phyloP scores from a whole-genome alignment of 192 early-diverging fungal genomes.

The Dimargaris verticillata region DNA sequence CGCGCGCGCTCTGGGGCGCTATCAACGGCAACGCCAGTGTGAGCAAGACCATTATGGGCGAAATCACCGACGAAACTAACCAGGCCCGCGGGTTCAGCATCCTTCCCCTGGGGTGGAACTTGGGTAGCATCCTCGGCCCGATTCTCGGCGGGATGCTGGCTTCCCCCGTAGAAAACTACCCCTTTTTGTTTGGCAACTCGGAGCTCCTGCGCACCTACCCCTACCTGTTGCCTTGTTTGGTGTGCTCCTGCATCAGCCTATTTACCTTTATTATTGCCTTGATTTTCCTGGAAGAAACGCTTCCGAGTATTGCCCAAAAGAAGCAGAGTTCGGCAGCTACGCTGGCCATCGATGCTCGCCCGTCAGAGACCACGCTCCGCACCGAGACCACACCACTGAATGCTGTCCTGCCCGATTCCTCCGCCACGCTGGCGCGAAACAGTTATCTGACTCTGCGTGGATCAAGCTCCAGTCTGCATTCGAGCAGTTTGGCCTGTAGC shows the following conservation, averaged over 20 bases:
- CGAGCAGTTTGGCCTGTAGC: background rate
- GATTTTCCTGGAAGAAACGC: constrained; percentile 45
- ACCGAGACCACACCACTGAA: background rate
- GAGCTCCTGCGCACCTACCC: constrained; percentile 47
- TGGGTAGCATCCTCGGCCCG: constrained; percentile 47
- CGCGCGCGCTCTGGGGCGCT: constrained; percentile 47
- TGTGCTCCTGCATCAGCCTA: constrained; percentile 40
- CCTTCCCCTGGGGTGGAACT: constrained; percentile 54
- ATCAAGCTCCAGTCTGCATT: background rate
- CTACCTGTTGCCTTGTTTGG: constrained; percentile 71
- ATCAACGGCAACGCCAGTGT: constrained; percentile 66
- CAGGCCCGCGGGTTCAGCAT: constrained; percentile 57
- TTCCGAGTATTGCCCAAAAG: constrained; percentile 10
- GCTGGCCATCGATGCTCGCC: background rate
- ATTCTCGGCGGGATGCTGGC: constrained; percentile 67
- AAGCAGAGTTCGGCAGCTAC: background rate
- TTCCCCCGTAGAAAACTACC: constrained; percentile 51
- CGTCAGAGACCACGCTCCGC: background rate
- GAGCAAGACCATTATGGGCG: constrained; percentile 64
- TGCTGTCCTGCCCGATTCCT: background rate
- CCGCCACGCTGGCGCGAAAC: background rate
- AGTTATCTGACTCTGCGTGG: background rate
- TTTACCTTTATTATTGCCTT: constrained; percentile 46
- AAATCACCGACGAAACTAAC: constrained; percentile 73
- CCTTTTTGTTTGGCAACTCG: constrained; percentile 36